Evolutionary conservation across 768 basidiomycete species (phyloP).

Genomic region (Exsudoporus frostii): DNA sequence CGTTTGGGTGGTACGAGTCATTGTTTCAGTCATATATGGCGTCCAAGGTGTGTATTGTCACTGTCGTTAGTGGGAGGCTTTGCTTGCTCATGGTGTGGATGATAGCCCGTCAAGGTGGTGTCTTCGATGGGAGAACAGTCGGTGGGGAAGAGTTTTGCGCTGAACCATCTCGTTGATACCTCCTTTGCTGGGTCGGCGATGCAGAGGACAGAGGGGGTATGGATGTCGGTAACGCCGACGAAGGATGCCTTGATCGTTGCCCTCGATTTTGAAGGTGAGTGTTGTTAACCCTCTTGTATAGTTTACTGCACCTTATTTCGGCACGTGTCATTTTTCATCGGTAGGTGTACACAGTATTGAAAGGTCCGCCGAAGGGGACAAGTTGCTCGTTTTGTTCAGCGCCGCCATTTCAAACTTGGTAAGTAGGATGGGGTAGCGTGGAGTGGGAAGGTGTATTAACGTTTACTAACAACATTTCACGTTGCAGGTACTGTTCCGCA

Average conservation of each 20-base stretch:
- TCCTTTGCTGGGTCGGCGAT: slow-evolving; percentile 66
- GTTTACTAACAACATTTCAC: background rate
- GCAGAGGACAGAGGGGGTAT: slow-evolving; percentile 66
- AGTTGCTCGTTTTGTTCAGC: slow-evolving; percentile 60
- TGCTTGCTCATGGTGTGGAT: background rate
- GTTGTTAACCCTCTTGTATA: no score
- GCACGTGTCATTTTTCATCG: background rate
- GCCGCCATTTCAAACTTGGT: slow-evolving; percentile 64
- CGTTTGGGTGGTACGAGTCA: slow-evolving; percentile 65
- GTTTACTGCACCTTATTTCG: background rate
- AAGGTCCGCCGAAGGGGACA: slow-evolving; percentile 61
- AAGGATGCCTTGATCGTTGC: slow-evolving; percentile 52
- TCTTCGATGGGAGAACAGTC: slow-evolving; percentile 71
- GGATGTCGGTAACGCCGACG: slow-evolving; percentile 66
- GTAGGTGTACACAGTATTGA: slow-evolving; percentile 62
- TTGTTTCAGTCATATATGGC: slow-evolving; percentile 63
- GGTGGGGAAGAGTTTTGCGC: slow-evolving; percentile 56
- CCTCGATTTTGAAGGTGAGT: slow-evolving; percentile 59
- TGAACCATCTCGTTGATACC: slow-evolving; percentile 61
- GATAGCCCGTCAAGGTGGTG: slow-evolving; percentile 58
- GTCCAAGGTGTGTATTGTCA: slow-evolving; percentile 37
- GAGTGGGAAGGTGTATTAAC: no score
- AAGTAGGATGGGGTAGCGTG: slow-evolving; percentile 29
- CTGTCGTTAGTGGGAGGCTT: fast-evolving
- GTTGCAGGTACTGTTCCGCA: slow-evolving; percentile 56